Evolutionary conservation across 2,329 filamentous ascomycete genomes (phyloP), one percentile per base, ranked within the genome.

Genomic region (Botrytis paeoniae): DNA sequence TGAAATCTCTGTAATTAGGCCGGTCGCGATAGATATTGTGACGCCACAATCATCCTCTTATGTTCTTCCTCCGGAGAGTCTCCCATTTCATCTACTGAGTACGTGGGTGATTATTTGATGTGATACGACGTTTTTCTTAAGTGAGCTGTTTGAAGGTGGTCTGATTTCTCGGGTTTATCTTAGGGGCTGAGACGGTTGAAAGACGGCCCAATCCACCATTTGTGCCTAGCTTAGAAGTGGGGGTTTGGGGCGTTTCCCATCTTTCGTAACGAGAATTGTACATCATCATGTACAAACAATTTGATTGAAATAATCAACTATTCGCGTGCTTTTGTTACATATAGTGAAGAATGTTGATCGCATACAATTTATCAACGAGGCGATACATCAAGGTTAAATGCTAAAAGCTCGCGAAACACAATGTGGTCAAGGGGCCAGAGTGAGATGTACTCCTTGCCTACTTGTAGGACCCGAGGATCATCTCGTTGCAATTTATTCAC

Each of bases 141-240:
- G 43, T 68, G 64, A 45, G 35, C 64, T 68, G 45, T 68, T 68
- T 3, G 14, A 14, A 16, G 16, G 43, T 68, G 64, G 64, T 68
- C 64, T 68, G 64, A 68, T 54, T 39, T 68, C 32, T 39, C 45
- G 35, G 32, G 16, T 14, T 68, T 37, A 16, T 25, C 22, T 68
- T n/a, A 22, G 5, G 25, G 45, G 64, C 32, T 51, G 43, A 62
- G 3, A 32, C 43, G 43, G 43, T 35, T n/a, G 32, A 66, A 39
- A 37, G 20, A 39, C 10, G 32, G 32, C 43, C 39, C 63, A 43
- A 51, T 48, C 43, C 9, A 64, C 43, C 10, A 14, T 43, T 64
- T 29, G 29, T 20, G 29, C 10, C 62, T 48, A 63, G 37, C 48
- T 54, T 63, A 22, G 37, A 32, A 7, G 25, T 63, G 39, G 61